These are phyloP conservation scores for Corrigiola litoralis DNA, from an alignment of 179 eudicot genomes.

Conservation along the genomic window DNA sequence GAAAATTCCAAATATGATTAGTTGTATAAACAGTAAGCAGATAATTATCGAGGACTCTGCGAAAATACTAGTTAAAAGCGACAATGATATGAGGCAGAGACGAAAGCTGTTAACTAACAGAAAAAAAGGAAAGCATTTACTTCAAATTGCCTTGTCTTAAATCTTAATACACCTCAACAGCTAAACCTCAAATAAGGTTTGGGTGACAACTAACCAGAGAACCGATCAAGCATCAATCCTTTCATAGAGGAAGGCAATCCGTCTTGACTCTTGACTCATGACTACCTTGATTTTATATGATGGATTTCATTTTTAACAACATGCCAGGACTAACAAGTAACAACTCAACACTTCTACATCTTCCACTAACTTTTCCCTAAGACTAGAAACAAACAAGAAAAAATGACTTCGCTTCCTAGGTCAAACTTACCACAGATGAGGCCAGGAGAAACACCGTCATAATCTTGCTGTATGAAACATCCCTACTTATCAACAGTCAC, in stretches of 20 bases:
- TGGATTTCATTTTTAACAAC: slow-evolving; percentile 8
- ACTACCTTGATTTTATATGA: background rate
- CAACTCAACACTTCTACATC: slow-evolving; percentile 12
- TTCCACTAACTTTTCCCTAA: slow-evolving; percentile 20
- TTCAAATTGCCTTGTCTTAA: background rate
- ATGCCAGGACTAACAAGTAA: slow-evolving; percentile 9
- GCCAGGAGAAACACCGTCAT: slow-evolving; percentile 18
- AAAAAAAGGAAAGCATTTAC: too few species aligned
- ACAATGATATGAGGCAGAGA: too few species aligned
- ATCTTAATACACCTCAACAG: background rate
- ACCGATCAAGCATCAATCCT: slow-evolving; percentile 1
- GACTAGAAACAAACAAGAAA: slow-evolving; percentile 7
- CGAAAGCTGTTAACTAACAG: too few species aligned
- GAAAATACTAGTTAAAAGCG: too few species aligned
- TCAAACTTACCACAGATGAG: slow-evolving; percentile 30
- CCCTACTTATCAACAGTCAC: slow-evolving; percentile 31
- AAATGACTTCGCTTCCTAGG: slow-evolving; percentile 8
- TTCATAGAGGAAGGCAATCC: background rate
- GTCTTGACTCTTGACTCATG: slow-evolving; percentile 11
- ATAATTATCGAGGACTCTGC: too few species aligned
- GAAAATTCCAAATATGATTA: too few species aligned
- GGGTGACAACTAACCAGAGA: background rate
- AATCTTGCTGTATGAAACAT: slow-evolving; percentile 12
- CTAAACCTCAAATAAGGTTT: background rate
- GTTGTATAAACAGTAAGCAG: too few species aligned